Percentiles rank a stretch among this genome's conserved stretches.
These are phyloP conservation scores for Aegilops tauschii DNA, from an alignment of 176 grass and related monocot genomes.

Conservation along the genomic window DNA sequence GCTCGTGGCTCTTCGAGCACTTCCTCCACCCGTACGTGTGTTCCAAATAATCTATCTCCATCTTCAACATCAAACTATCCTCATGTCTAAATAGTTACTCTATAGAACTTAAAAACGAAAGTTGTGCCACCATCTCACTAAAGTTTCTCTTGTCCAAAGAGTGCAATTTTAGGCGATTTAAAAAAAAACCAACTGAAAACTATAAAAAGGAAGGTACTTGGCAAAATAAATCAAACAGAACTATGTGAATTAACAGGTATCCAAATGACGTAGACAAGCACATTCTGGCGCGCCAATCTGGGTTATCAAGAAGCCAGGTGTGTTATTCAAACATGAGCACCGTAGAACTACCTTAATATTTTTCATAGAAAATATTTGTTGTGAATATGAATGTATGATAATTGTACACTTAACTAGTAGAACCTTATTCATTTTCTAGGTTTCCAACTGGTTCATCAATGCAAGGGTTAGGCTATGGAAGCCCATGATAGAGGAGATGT, in stretches of 20 bases:
- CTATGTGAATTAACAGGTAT: constrained; percentile 40
- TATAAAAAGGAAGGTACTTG: not conserved
- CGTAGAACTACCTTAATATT: not conserved
- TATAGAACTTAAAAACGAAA: not conserved
- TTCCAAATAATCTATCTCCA: not conserved
- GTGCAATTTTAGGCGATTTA: not conserved
- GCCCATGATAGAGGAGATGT: constrained; percentile 94
- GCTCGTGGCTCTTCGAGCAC: constrained; percentile 90
- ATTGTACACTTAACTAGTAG: not conserved
- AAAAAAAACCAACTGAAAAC: not conserved
- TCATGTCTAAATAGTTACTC: not conserved
- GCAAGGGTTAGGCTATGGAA: constrained; percentile 92
- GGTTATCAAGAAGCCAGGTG: constrained; percentile 78
- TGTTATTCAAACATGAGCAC: not conserved
- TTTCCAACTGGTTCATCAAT: constrained; percentile 97
- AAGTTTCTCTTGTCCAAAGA: not conserved
- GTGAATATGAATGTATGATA: not conserved
- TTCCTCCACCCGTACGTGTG: constrained; percentile 78
- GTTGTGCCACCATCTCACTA: not conserved
- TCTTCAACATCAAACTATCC: not conserved
- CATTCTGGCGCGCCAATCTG: constrained; percentile 71
- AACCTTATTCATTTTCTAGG: constrained; percentile 19
- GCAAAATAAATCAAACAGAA: not conserved
- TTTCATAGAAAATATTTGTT: not conserved
- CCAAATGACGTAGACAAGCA: constrained; percentile 86